Conservation (phyloP, 2,329 filamentous ascomycete genomes). For the Cladophialophora yegresii region DNA sequence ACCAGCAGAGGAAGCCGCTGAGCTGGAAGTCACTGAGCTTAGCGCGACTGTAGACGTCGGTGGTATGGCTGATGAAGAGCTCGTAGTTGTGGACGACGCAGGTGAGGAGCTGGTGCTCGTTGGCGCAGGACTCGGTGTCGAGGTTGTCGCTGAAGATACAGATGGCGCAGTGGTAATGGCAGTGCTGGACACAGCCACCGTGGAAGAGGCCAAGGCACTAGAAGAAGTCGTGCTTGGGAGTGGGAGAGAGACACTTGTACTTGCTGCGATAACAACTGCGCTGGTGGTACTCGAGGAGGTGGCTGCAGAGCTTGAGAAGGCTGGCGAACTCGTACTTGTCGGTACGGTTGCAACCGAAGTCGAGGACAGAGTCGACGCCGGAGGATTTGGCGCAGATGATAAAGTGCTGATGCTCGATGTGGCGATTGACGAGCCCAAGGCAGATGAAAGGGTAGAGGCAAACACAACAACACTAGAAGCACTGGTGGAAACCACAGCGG, state of each 20-base stretch:
- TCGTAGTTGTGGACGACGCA: no score
- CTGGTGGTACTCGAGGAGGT: not conserved
- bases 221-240: not conserved
- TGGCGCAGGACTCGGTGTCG: not conserved
- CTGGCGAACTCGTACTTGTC: not conserved
- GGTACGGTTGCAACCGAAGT: not conserved
- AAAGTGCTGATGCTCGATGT: not conserved
- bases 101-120: not conserved
- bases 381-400: not conserved
- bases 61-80: not conserved
- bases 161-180: not conserved
- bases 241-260: not conserved
- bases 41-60: not conserved
- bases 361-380: not conserved
- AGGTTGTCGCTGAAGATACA: not conserved
- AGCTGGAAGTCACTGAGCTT: no score
- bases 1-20: not conserved
- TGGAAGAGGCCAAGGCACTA: not conserved
- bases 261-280: not conserved
- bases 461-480: conserved; percentile 10
- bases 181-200: not conserved
- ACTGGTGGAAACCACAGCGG: conserved; percentile 11
- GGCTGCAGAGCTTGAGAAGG: not conserved
- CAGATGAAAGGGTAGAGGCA: conserved; percentile 9
- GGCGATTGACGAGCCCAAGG: not conserved